Evolutionary conservation across 2,329 filamentous ascomycete species (phyloP), one percentile per base, ranked within the genome.

Genomic region (Talaromyces amestolkiae): DNA sequence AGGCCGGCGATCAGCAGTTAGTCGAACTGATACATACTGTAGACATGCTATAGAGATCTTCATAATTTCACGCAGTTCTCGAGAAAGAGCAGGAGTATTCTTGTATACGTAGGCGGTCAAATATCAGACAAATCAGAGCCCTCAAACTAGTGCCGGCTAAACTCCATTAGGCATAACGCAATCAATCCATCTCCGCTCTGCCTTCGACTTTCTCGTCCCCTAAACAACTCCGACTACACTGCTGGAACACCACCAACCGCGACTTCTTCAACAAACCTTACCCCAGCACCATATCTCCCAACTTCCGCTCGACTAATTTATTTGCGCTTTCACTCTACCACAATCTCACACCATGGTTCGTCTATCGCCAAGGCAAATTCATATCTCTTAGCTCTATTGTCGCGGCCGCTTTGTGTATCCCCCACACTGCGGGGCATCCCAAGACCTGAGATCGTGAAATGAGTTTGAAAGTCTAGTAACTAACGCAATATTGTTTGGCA

Each of bases 401-500:
- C 47, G 49, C 47, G n/a, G 61, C 61, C 37, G 61, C 59, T 24
- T 64, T 41, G 9, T 61, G 64, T 62, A 63, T 56, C 53, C 73
- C 73, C 76, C 75, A 70, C 75, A 71, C 67, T 74, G 75, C 76
- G 75, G 75, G 74, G 75, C 72, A 72, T 47, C 54, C 60, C 35
- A 64, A 49, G 58, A 45, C 47, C 35, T 65, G 19, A 59, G 61
- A 64, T 58, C 22, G 61, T 53, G 45, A 45, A 56, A 58, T 31
- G 45, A 33, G 35, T 47, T n/a, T 11, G 19, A 31, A 17, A 11
- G n/a, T 53, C n/a, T 17, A 31, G 3, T 59, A 66, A 68, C 75
- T 77, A 69, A 76, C 72, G 66, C 31, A 27, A 24, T 43, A 17
- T 66, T 67, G 70, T 58, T 70, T 66, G 39, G 13, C 80, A 98